Base-by-base conservation (phyloP, 176 grass and related monocot genomes). In the Otatea glauca region DNA sequence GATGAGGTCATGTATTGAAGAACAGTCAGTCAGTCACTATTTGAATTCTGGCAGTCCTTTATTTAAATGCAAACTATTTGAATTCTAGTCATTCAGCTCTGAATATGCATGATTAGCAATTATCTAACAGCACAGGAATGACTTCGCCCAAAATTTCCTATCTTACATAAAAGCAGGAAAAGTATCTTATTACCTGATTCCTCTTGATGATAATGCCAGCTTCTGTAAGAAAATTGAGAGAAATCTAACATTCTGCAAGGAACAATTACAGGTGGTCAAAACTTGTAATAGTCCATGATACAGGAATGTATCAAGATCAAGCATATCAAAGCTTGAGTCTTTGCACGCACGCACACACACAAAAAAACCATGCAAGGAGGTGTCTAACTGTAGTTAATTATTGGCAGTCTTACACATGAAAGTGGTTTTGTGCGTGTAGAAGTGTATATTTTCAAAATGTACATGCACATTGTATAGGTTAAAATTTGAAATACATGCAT, bases 171-270 rank as follows among this genome's bases (percentile, higher is more conserved):
- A 34, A 7, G 54, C 0, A 17, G 63, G 16, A 67, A 61, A 49
- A 60, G 7, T 93, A 80, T 65, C 68, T 60, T 32, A 25, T 82
- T 90, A 95, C 95, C 84, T 98, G 91, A 70, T 83, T 98, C 81
- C 95, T 98, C 75, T 93, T 98, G 65, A 95, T 93, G 72, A 98
- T 95, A 83, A 98, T 98, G 60, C 89, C 95, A 65, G 95, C 92
- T 88, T 98, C 95, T 50, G 95, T 98, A 74, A 98, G 58, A 65
- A 98, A 98, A 66, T 95, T 93, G 7, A 55, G 42, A 98, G 89
- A 49, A 98, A 98, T 93, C 95, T 90, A 80, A 95, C 89, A 66
- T 95, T 98, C 91, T 98, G 92, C 87, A 86, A 68, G 18, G 63
- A 81, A 91, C 55, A 83, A 77, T 68, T 77, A 18, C 13, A 56